Percentiles rank a stretch among this genome's conserved stretches.
Evolutionary conservation across 495 filamentous ascomycete genomes (phyloP).

Genomic region (Hypoxylon fuscum): DNA sequence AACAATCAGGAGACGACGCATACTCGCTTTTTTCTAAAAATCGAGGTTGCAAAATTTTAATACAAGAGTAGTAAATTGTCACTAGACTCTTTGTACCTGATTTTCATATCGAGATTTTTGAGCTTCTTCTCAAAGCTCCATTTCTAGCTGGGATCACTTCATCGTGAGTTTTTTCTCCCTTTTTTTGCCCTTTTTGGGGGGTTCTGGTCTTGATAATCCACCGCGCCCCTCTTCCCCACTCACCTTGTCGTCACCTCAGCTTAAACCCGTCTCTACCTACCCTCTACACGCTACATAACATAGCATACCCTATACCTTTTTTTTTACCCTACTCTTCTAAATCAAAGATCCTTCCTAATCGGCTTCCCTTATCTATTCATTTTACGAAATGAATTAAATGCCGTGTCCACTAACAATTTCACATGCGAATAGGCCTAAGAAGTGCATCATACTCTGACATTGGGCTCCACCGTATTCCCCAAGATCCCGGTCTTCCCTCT

Average conservation of each 20-base stretch:
- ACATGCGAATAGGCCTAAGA: conserved; percentile 42
- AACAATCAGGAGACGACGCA: conserved; percentile 41
- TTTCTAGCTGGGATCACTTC: conserved; percentile 53
- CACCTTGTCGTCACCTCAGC: conserved; percentile 43
- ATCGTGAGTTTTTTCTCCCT: conserved; percentile 56
- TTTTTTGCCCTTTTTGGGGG: conserved; percentile 35
- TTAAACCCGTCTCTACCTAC: conserved; percentile 19
- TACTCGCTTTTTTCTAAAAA: conserved; percentile 37
- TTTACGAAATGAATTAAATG: conserved; percentile 12
- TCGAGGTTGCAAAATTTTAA: conserved; percentile 36
- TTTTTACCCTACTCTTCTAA: conserved; percentile 16
- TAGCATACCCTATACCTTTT: too few relatives aligned
- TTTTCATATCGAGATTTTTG: conserved; percentile 47
- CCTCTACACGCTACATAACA: too few relatives aligned
- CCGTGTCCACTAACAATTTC: conserved; percentile 26
- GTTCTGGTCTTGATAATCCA: conserved; percentile 43
- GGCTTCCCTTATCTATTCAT: background rate
- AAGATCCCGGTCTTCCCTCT: conserved; percentile 31
- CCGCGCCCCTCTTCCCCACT: conserved; percentile 42
- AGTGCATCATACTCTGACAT: conserved; percentile 47
- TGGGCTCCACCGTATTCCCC: conserved; percentile 39
- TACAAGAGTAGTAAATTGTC: conserved; percentile 38
- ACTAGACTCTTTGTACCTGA: conserved; percentile 47
- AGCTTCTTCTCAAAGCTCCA: conserved; percentile 51
- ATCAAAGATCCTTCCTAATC: conserved; percentile 26